A percentile compares a stretch with the other conserved stretches of the same genome.
Conservation (phyloP, 495 filamentous ascomycete species). For the Aspergillus sclerotiicarbonarius region DNA sequence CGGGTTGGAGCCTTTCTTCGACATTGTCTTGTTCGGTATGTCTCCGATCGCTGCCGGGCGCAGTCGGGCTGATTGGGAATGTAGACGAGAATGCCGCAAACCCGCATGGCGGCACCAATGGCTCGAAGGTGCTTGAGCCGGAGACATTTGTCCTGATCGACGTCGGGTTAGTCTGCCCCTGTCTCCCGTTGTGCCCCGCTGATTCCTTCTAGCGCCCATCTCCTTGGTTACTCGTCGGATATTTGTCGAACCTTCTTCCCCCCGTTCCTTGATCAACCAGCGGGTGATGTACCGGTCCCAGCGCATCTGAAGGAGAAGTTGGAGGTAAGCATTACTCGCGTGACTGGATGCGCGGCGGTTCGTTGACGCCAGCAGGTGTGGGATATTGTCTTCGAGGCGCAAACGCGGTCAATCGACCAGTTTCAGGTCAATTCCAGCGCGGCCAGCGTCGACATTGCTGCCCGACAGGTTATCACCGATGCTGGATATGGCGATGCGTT, state of each 20-base stretch:
- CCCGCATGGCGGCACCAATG: conserved; percentile 53
- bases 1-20: conserved; percentile 52
- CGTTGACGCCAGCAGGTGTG: conserved; percentile 32
- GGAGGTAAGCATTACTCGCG: conserved; percentile 15
- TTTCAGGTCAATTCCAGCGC: conserved; percentile 46
- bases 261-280: conserved; percentile 29
- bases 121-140: conserved; percentile 41
- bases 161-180: conserved; percentile 41
- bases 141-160: conserved; percentile 57
- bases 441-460: conserved; percentile 53
- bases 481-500: conserved; percentile 52
- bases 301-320: conserved; percentile 41
- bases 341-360: background rate
- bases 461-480: conserved; percentile 46
- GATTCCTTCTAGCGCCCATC: conserved; percentile 42
- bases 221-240: conserved; percentile 57
- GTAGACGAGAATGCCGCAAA: conserved; percentile 50
- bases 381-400: conserved; percentile 50
- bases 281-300: conserved; percentile 7
- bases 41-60: background rate
- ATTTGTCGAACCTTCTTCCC: conserved; percentile 57
- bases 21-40: conserved; percentile 53
- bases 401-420: conserved; percentile 42
- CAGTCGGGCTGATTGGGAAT: background rate
- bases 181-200: background rate